Evolutionary conservation across 2,329 filamentous ascomycete species (phyloP).

Genomic region (Alternaria postmessia): DNA sequence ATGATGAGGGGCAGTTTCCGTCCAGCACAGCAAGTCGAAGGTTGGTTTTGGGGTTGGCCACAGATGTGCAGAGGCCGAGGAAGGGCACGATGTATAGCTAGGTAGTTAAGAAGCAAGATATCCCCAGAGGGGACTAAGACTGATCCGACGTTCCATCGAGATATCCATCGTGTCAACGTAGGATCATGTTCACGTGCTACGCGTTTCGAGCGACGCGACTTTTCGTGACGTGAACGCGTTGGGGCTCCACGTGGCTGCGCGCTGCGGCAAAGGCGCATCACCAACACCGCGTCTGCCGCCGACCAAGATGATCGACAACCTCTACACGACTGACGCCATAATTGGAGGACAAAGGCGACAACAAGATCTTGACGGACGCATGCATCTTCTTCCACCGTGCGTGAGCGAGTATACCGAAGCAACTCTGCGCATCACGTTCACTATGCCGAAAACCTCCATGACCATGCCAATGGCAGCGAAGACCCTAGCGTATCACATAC

Average conservation of each 20-base stretch:
- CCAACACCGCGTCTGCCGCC: no score
- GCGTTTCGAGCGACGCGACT: neutral
- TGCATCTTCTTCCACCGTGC: neutral
- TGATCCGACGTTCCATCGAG: no score
- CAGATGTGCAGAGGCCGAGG: neutral
- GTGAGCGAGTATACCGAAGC: neutral
- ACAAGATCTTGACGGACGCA: fast-evolving
- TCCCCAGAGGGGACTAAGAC: neutral
- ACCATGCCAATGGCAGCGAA: neutral
- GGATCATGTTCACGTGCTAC: neutral
- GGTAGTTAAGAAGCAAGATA: neutral
- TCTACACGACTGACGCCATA: neutral
- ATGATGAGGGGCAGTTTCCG: no score
- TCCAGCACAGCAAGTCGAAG: fast-evolving
- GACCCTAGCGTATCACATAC: neutral
- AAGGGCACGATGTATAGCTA: neutral
- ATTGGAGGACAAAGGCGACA: fast-evolving
- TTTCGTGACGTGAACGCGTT: neutral
- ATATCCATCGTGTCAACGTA: no score
- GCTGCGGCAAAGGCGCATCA: no score
- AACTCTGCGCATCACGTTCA: neutral
- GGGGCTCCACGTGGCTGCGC: neutral
- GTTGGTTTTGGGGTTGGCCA: neutral
- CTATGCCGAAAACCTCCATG: neutral
- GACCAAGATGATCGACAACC: neutral